These are phyloP conservation scores for Mucor piriformis DNA, from an alignment of 371 early-diverging fungal genomes.

Conservation along the genomic window DNA sequence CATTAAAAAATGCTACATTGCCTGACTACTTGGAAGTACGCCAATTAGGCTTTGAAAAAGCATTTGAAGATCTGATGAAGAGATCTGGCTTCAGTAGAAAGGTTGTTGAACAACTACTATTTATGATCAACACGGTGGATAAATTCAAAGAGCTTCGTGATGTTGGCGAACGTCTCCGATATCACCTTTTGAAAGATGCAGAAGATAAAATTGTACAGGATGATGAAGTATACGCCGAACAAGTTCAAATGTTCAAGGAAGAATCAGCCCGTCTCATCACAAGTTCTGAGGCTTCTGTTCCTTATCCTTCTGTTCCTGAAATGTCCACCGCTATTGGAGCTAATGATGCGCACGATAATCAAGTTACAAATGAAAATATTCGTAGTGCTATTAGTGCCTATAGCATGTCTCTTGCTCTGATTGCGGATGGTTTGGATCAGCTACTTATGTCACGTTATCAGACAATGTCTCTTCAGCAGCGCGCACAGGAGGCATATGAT, in stretches of 20 bases:
- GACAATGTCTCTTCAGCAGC: constrained; percentile 39
- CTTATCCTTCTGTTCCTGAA: constrained; percentile 42
- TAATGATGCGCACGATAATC: constrained; percentile 30
- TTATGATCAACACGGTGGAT: constrained; percentile 35
- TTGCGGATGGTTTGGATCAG: constrained; percentile 49
- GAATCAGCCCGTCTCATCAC: constrained; percentile 43
- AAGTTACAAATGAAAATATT: constrained; percentile 44
- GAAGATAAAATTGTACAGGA: constrained; percentile 1
- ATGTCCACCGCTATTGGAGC: constrained; percentile 46
- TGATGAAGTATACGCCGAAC: constrained; percentile 29
- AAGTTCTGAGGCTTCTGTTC: constrained; percentile 33
- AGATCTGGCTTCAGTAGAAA: constrained; percentile 46
- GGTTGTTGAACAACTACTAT: constrained; percentile 48
- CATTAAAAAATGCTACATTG: constrained; percentile 19
- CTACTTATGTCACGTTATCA: constrained; percentile 41
- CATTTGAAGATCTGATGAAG: constrained; percentile 49
- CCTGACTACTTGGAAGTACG: constrained; percentile 50
- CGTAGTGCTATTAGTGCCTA: constrained; percentile 36
- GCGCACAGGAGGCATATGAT: constrained; percentile 39
- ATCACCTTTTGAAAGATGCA: constrained; percentile 24
- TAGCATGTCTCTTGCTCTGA: constrained; percentile 42
- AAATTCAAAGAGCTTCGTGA: constrained; percentile 37
- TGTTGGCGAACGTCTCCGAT: constrained; percentile 41
- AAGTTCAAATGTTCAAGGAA: constrained; percentile 38
- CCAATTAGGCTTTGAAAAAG: constrained; percentile 50